These are phyloP conservation scores for Drechslerella coelobrocha DNA, from an alignment of 2,329 filamentous ascomycete genomes.

Conservation along the genomic window DNA sequence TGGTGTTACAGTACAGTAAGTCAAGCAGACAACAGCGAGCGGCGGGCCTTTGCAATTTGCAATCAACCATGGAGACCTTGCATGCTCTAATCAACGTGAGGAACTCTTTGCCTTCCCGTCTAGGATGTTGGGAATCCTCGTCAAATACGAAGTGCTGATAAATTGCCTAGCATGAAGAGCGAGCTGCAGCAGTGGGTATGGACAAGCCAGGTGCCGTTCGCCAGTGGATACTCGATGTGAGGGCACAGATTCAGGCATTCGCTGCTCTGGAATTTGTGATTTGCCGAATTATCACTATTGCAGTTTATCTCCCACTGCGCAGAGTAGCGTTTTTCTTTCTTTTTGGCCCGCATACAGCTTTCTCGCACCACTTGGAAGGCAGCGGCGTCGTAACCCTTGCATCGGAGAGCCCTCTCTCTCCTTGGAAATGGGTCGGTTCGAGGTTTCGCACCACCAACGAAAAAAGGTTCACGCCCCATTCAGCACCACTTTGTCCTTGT, in stretches of 20 bases:
- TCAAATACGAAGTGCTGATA: conserved; percentile 39
- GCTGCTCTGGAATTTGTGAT: conserved; percentile 10
- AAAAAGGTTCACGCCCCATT: conserved; percentile 28
- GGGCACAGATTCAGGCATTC: conserved; percentile 26
- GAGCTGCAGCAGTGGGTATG: conserved; percentile 14
- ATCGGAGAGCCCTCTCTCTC: conserved; percentile 11
- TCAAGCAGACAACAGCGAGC: background rate
- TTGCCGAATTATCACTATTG: no score
- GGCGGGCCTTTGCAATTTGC: conserved; percentile 15
- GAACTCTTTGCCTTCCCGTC: conserved; percentile 50
- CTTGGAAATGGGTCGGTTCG: conserved; percentile 16
- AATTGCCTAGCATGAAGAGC: conserved; percentile 37
- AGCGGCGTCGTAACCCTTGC: conserved; percentile 34
- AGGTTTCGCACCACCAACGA: conserved; percentile 11
- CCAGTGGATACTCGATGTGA: conserved; percentile 32
- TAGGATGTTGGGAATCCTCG: conserved; percentile 42
- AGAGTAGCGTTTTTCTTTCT: no score
- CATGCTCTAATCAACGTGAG: conserved; percentile 30
- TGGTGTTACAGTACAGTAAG: conserved; percentile 11
- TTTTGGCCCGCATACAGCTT: background rate
- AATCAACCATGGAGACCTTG: conserved; percentile 32
- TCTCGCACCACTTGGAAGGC: conserved; percentile 2
- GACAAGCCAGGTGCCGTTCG: conserved; percentile 41
- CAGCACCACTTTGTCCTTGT: conserved; percentile 43
- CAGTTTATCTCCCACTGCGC: no score